Evolutionary conservation across 2,329 filamentous ascomycete species (phyloP), one percentile per base, ranked within the genome.

Genomic region (Colletotrichum sp.): DNA sequence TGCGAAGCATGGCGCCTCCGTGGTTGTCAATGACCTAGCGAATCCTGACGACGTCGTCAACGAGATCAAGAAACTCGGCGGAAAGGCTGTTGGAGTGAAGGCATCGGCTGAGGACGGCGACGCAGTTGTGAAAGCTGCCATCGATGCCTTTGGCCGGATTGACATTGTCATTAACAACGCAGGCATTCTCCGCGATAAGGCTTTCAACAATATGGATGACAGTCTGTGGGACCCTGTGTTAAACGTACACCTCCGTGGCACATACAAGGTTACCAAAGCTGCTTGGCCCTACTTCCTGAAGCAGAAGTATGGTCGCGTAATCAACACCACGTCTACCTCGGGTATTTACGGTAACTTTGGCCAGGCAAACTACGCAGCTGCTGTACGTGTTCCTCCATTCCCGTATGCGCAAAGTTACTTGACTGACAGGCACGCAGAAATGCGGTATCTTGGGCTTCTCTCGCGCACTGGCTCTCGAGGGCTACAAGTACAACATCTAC

Each of bases 301-400:
- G 91, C 97, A 99, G 86, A 98, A 98, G 90, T 99, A 98, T 82
- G 97, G 97, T 79, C 95, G 97, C 82, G 93, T 99, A 77, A 90
- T 99, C 82, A 99, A 99, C 90, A 99, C 97, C 64, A 97, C 97
- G 55, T 98, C 95, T 44, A 98, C 97, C 65, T 98, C 94, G 81
- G 97, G 97, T 86, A 98, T 99, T 85, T 99, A 99, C 84, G 97
- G 97, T 80, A 99, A 98, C 91, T 99, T 99, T 84, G 97, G 97
- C 78, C 97, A 99, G 87, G 95, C 96, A 82, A 99, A 99, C 90
- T 99, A 99, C 86, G 91, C 97, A 77, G 95, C 96, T 75, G 95
- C 95, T 74, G 93, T 94, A 90, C 88, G 93, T 90, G 32, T 39
- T 16, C 22, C 12, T 59, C 57, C 9, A 3, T 22, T 16, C 25